Percentiles rank a stretch among this genome's conserved stretches.
These are phyloP conservation scores for Lycium barbarum DNA, from an alignment of 257 asterid species.

Conservation along the genomic window DNA sequence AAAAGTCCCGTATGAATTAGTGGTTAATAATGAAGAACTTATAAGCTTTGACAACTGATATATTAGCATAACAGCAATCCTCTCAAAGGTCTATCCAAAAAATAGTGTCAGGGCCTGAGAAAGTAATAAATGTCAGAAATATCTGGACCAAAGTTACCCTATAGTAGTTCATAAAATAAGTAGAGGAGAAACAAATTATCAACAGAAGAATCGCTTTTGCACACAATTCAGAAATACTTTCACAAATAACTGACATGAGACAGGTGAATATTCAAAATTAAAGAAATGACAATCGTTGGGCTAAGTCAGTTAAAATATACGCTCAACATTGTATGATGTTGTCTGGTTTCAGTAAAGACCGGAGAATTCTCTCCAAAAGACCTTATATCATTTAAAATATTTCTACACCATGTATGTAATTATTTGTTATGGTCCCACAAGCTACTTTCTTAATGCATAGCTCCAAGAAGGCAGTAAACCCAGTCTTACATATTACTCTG, in stretches of 20 bases:
- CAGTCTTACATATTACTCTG: neutral
- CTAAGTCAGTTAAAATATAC: neutral
- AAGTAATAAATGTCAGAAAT: neutral
- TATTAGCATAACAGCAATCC: neutral
- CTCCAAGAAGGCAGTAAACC: neutral
- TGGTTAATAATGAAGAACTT: neutral
- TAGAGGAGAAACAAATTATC: neutral
- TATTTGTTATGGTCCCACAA: too few relatives aligned
- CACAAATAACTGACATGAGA: neutral
- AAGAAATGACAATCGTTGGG: neutral
- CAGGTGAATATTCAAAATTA: neutral
- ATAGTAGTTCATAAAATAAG: neutral
- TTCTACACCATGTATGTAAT: neutral
- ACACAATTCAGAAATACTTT: neutral
- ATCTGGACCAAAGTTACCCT: neutral
- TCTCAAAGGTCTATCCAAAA: neutral
- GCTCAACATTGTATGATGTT: neutral
- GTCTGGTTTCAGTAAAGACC: neutral
- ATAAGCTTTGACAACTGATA: neutral
- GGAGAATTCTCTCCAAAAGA: neutral
- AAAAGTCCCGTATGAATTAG: neutral
- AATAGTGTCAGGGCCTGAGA: neutral
- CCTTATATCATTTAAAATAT: neutral
- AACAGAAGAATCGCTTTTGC: neutral
- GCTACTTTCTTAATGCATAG: neutral